A percentile compares a stretch with the other conserved stretches of the same genome.
These are phyloP conservation scores for Avicennia marina DNA, from an alignment of 257 asterid genomes.

Conservation along the genomic window DNA sequence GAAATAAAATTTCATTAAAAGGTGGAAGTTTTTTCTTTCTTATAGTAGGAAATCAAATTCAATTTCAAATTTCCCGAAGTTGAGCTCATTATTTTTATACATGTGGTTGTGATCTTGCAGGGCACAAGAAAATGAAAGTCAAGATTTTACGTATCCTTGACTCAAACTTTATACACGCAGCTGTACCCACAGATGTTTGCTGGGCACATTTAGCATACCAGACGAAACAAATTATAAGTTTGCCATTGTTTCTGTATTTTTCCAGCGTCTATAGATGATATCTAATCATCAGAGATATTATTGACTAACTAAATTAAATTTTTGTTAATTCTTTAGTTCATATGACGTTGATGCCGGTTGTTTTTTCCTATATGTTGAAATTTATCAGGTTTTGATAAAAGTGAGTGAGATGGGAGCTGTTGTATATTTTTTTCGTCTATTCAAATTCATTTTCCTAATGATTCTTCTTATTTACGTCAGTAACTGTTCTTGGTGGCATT, in stretches of 20 bases:
- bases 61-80: neutral
- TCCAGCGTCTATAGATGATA: too few relatives aligned
- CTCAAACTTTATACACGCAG: neutral
- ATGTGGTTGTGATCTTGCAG: slow-evolving; percentile 37
- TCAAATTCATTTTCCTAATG: neutral
- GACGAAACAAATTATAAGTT: neutral
- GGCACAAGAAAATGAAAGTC: slow-evolving; percentile 60
- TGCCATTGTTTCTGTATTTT: slow-evolving; percentile 1
- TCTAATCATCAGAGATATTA: too few relatives aligned
- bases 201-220: neutral
- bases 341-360: too few relatives aligned
- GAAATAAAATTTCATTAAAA: too few relatives aligned
- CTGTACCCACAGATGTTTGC: neutral
- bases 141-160: slow-evolving; percentile 79
- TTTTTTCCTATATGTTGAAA: neutral
- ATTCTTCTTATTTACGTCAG: too few relatives aligned
- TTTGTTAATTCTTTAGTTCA: too few relatives aligned
- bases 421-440: neutral
- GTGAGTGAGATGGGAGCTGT: neutral
- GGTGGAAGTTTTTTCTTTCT: neutral
- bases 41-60: neutral
- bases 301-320: too few relatives aligned
- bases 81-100: neutral
- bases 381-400: neutral
- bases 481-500: too few relatives aligned